Base-by-base conservation (phyloP, 306 rosid species). In the Sindora glabra region DNA sequence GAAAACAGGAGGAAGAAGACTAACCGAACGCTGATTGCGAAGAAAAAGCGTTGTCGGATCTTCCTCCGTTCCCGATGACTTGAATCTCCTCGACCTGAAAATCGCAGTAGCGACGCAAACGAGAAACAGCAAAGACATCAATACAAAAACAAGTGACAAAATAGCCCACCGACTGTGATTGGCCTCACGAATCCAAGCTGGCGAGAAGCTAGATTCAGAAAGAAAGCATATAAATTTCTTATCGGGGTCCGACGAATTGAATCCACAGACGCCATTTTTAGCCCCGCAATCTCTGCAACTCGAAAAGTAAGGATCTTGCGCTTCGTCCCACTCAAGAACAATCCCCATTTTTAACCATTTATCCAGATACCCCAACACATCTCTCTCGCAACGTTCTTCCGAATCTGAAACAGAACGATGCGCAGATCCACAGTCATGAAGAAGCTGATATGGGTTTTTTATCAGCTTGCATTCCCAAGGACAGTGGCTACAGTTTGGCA, bases 1-100 rank as follows among this genome's bases (percentile, higher is more conserved):
- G 78, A 86, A 89, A 0, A 82, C 94, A 0, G 96, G 99, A 1
- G 99, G 99, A 12, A 89, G 88, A 24, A 83, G 90, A 59, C 75
- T 70, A 0, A 89, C 76, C 0, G 85, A 71, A 17, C 94, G 90
- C 46, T 92, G 88, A 51, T 79, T 81, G 25, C 73, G 91, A 73
- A 92, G 99, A 64, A 89, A 92, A 16, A 71, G 55, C 0, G 89
- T 24, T 10, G 88, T 79, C 0, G 95, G 95, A 68, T 89, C 96
- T 55, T 84, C 95, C 30, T 76, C 88, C 2, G 44, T 47, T 0
- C 73, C 59, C 0, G 80, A 36, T 2, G 77, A 48, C 11, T 67
- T 75, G 10, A 74, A 52, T 25, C 78, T 71, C 24, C 65, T 57
- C 0, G 81, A 76, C 26, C 96, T 73, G 54, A 77, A 34, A 46